Evolutionary conservation across 345 rosid species (phyloP), one percentile per base, ranked within the genome.

Genomic region (Syzygium aromaticum): DNA sequence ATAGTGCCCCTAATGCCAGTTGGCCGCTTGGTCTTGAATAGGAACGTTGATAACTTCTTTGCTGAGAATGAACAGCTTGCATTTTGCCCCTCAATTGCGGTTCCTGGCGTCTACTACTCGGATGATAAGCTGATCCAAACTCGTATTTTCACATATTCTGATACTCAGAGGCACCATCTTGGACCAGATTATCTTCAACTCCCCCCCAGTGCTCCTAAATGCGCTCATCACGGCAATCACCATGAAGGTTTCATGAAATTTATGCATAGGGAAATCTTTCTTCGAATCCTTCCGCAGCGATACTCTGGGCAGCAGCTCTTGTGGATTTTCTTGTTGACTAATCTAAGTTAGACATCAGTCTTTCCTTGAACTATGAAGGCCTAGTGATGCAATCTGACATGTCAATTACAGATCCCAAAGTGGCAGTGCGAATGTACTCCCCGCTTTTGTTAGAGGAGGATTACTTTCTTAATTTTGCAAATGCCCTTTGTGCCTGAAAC

Each of bases 191-290:
- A 98, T 91, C 92, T 96, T 87, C 98, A 93, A 85, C 96, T 98
- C 52, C 99, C 98, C 1, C 97, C 90, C 59, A 98, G 95, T 94
- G 96, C 99, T 54, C 97, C 99, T 33, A 96, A 98, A 90, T 94
- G 96, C 86, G 89, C 95, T 88, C 99, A 98, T 91, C 98, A 95
- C 91, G 96, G 95, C 93, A 96, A 96, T 87, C 99, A 98, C 90
- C 94, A 98, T 87, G 99, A 95, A 95, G 99, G 99, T 92, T 90
- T 92, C 87, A 96, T 95, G 99, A 98, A 98, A 90, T 94, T 96
- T 91, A 93, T 97, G 97, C 99, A 5, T 40, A 40, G 43, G 43
- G 43, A 40, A 53, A 78, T 21, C 3, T 12, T 11, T 86, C 14
- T 77, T 38, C 14, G 28, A 38, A 38, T 19, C 27, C 28, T 52